Percentiles rank a stretch among this genome's conserved stretches.
phyloP scores from a whole-genome alignment of 177 flowering plant species.

The Vitis hybrid region DNA sequence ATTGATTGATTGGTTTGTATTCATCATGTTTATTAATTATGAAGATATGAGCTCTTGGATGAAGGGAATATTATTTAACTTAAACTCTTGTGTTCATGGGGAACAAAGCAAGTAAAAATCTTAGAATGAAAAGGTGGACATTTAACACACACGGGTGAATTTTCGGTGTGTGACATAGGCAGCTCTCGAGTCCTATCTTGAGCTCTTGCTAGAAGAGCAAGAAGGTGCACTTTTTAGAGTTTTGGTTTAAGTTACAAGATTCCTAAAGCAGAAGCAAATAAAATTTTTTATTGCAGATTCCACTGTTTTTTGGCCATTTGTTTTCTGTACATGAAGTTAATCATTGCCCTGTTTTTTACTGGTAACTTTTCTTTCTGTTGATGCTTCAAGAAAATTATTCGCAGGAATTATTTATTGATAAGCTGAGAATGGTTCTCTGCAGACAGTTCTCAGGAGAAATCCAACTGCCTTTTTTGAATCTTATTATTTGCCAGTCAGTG shows the following conservation, averaged over 20 bases:
- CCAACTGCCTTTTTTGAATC: slow-evolving; percentile 53
- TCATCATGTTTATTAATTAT: no score
- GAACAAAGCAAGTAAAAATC: neutral
- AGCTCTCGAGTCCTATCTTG: no score
- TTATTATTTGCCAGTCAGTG: slow-evolving; percentile 62
- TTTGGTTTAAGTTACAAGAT: no score
- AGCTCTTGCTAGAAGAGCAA: no score
- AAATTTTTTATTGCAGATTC: neutral
- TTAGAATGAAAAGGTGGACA: neutral
- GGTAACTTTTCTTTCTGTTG: slow-evolving; percentile 14
- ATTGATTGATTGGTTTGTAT: no score
- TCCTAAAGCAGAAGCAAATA: no score
- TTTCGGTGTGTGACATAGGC: no score
- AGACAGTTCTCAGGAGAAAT: slow-evolving; percentile 62
- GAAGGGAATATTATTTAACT: no score
- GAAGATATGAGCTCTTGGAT: no score
- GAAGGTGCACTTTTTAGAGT: no score
- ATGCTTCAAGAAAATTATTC: slow-evolving; percentile 25
- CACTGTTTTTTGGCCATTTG: neutral
- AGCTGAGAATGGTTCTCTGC: slow-evolving; percentile 54
- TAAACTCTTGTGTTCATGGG: no score
- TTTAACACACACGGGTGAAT: neutral
- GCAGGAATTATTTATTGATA: slow-evolving; percentile 29
- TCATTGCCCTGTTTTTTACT: neutral
- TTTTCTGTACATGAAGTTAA: neutral